Base-by-base conservation (phyloP, 2,329 filamentous ascomycete species). In the Ophiocordyceps sinensis region DNA sequence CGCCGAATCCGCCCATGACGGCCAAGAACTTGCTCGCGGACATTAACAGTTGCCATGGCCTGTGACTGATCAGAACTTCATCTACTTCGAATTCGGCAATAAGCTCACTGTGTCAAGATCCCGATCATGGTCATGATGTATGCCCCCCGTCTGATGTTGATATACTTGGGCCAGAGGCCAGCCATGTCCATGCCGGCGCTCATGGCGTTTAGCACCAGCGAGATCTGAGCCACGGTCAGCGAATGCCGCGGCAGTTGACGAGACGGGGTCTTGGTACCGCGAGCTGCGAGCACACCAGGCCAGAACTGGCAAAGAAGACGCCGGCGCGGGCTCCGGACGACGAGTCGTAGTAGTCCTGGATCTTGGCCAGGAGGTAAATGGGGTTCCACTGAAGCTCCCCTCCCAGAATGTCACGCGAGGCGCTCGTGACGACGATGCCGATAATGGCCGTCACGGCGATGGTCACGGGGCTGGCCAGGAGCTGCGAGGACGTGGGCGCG, bases 141-240 rank as follows among this genome's bases (percentile, higher is more conserved):
- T 3, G 63, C 63, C 1, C 73, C 74, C 2, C 73, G 64, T 5
- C 71, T 58, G 43, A 76, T 75, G 51, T 73, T 74, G 54, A 77
- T 65, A 45, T 67, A 75, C 34, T 59, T 61, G 0, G 71, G 70
- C 43, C 66, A 66, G 0, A 75, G 53, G 1, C 65, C 68, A 0
- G 71, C 64, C 38, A 76, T 56, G 48, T 77, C 74, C 60, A 77
- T 73, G 6, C 72, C 73, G 3, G 63, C 61, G 0, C 65, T 65
- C 46, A 71, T 62, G 1, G 63, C 61, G 47, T 74, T 75, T 40
- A 66, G 58, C 32, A 68, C 59, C 4, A 52, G 40, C 2, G 44
- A 47, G 6, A 50, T 51, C 45, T 49, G 11, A 14, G 10, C 14
- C 28, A 10, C 11, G 5, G n/a, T 17, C 13, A 17, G n/a, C n/a